Evolutionary conservation across 306 rosid species (phyloP), one percentile per base, ranked within the genome.

Genomic region (Quercus alba): DNA sequence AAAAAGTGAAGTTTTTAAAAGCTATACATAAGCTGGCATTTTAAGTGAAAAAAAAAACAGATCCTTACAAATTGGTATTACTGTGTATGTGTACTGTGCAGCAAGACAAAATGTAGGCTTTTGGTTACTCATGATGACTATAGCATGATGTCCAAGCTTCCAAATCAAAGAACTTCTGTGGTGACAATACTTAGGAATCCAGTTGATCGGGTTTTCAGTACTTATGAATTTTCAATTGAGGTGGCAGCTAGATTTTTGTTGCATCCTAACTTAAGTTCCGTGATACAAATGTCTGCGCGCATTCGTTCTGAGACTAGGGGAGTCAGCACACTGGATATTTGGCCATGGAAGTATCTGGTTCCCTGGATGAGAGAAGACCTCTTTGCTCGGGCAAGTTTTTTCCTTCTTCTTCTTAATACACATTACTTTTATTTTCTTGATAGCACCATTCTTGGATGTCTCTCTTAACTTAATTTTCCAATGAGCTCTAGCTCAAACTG

Each of bases 301-400:
- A 1, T 96, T 78, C 91, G 94, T 38, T 51, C 88, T 18, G 90
- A 85, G 88, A 38, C 86, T 35, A 90, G 56, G 71, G 98, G 97
- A 85, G 88, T 90, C 58, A 96, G 98, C 85, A 96, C 99, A 31
- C 84, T 96, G 80, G 98, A 91, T 85, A 93, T 96, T 72, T 96
- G 99, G 99, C 99, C 99, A 3, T 96, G 99, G 99, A 96, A 96
- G 85, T 90, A 91, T 84, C 89, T 93, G 81, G 99, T 96, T 83
- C 99, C 97, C 0, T 91, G 98, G 99, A 96, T 96, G 97, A 88
- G 98, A 80, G 86, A 86, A 82, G 99, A 96, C 82, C 90, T 93
- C 59, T 96, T 96, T 84, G 75, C 89, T 66, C 91, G 98, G 89
- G 99, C 93, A 89, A 69, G 78, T 74, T 69, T 75, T 58, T 71